These are phyloP conservation scores for Nothomitra cinnamomea DNA, from an alignment of 2,329 filamentous ascomycete species.

Conservation along the genomic window DNA sequence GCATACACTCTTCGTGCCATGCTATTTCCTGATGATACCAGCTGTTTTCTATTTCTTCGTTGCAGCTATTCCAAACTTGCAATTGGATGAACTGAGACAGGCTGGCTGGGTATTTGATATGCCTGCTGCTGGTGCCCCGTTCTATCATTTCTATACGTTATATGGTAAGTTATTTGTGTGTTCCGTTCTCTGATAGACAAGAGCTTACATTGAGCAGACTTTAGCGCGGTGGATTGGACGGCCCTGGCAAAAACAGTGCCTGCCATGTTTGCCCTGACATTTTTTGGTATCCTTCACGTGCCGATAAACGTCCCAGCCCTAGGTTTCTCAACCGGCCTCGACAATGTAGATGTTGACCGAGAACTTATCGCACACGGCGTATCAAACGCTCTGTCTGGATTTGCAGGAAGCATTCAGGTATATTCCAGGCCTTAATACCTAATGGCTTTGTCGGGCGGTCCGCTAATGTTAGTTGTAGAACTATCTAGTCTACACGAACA, in stretches of 20 bases:
- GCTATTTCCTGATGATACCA: slow-evolving; percentile 69
- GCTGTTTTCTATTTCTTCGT: slow-evolving; percentile 65
- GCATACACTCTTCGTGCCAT: slow-evolving; percentile 71
- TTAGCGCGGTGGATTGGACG: slow-evolving; percentile 63
- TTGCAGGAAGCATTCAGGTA: slow-evolving; percentile 65
- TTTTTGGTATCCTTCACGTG: slow-evolving; percentile 93
- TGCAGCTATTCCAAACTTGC: slow-evolving; percentile 46
- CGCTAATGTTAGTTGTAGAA: slow-evolving; percentile 36
- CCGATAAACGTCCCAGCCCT: slow-evolving; percentile 95
- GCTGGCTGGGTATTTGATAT: slow-evolving; percentile 84
- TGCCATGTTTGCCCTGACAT: slow-evolving; percentile 91
- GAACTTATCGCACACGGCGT: slow-evolving; percentile 86
- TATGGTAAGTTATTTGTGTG: slow-evolving; percentile 42
- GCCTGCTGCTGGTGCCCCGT: slow-evolving; percentile 70
- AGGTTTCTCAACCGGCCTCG: slow-evolving; percentile 77
- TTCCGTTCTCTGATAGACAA: neutral
- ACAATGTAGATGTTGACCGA: slow-evolving; percentile 78
- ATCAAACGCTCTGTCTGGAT: slow-evolving; percentile 81
- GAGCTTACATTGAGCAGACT: slow-evolving; percentile 35
- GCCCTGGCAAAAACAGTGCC: slow-evolving; percentile 74
- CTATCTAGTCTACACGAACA: slow-evolving; percentile 95
- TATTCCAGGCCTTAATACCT: neutral
- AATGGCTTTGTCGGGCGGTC: neutral
- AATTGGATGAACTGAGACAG: slow-evolving; percentile 48
- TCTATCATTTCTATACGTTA: slow-evolving; percentile 95